These are phyloP conservation scores for Globisporangium mamillatum DNA, from an alignment of 352 stramenopile genomes.

Conservation along the genomic window DNA sequence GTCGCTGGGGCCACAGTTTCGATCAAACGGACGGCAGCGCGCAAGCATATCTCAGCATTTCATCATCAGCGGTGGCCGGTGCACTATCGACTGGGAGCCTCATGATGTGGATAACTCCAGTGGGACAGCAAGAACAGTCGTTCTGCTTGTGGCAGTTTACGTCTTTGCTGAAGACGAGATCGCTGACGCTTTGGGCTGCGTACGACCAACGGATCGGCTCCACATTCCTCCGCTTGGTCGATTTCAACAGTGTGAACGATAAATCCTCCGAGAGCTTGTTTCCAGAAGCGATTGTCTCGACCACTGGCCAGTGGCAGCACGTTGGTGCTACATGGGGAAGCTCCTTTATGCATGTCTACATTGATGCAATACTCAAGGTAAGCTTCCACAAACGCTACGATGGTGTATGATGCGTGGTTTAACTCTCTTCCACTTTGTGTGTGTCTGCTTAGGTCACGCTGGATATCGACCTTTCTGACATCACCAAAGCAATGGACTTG, in stretches of 20 bases:
- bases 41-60: slow-evolving; percentile 18
- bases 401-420: background rate
- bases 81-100: slow-evolving; percentile 8
- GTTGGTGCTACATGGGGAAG: slow-evolving; percentile 9
- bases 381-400: background rate
- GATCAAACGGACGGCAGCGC: slow-evolving; percentile 8
- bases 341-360: background rate
- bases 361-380: slow-evolving; percentile 11
- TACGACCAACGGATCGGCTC: slow-evolving; percentile 4
- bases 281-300: background rate
- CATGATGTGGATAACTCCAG: slow-evolving; percentile 17
- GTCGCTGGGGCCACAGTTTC: slow-evolving; percentile 29
- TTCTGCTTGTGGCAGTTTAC: slow-evolving; percentile 22
- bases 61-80: background rate
- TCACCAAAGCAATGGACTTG: slow-evolving; percentile 9
- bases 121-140: background rate
- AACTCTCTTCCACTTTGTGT: background rate
- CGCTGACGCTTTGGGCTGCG: slow-evolving; percentile 16
- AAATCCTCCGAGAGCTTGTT: background rate
- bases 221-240: slow-evolving; percentile 7
- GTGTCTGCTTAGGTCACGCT: background rate
- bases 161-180: background rate
- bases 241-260: slow-evolving; percentile 1
- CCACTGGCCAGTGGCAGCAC: slow-evolving; percentile 13
- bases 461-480: slow-evolving; percentile 5